Conservation (phyloP, 495 filamentous ascomycete species). For the Podospora pseudocomata region DNA sequence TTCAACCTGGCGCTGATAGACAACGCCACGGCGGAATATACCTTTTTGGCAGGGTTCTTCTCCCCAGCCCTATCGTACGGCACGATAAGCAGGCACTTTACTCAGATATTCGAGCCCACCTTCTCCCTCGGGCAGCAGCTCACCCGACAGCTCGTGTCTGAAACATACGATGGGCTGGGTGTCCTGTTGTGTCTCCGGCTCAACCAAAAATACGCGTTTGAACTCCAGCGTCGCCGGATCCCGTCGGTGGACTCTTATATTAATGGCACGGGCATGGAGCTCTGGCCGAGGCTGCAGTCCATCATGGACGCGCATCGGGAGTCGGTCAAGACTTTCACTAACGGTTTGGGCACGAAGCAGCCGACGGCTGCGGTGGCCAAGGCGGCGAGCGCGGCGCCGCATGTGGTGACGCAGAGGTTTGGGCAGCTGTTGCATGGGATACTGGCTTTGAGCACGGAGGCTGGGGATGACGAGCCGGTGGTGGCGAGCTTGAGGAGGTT, state of each 20-base stretch:
- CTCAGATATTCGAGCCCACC: constrained; percentile 77
- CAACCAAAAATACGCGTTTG: constrained; percentile 89
- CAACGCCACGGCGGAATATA: constrained; percentile 92
- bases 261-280: constrained; percentile 89
- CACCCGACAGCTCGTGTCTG: constrained; percentile 70
- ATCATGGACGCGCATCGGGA: constrained; percentile 92
- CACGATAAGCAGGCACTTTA: constrained; percentile 62
- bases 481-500: constrained; percentile 72
- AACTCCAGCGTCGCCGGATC: constrained; percentile 84
- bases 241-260: constrained; percentile 87
- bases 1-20: constrained; percentile 93
- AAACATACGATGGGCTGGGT: constrained; percentile 78
- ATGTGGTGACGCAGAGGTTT: constrained; percentile 87
- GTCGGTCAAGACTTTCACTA: constrained; percentile 59
- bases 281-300: constrained; percentile 93
- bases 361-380: constrained; percentile 55
- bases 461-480: constrained; percentile 90
- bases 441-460: constrained; percentile 74
- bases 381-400: constrained; percentile 76
- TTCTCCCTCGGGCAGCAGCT: constrained; percentile 74
- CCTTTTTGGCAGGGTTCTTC: constrained; percentile 89
- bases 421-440: constrained; percentile 85
- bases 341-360: constrained; percentile 43
- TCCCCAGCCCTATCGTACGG: constrained; percentile 55
- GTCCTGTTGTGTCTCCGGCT: constrained; percentile 86